phyloP scores from a whole-genome alignment of 129 eudicot species.

The Flaveria trinervia region DNA sequence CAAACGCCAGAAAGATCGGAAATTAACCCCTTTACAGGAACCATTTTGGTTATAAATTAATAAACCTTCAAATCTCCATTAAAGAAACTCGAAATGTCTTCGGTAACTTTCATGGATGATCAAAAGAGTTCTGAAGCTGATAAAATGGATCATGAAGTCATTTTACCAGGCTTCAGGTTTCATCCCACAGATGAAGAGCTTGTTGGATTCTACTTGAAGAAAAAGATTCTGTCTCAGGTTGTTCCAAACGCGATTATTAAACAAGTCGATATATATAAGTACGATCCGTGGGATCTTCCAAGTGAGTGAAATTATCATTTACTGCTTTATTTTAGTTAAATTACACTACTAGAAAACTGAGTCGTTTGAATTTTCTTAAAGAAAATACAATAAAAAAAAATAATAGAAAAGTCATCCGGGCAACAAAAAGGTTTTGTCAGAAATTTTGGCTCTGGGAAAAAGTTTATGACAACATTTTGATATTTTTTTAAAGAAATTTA shows the following conservation, averaged over 20 bases:
- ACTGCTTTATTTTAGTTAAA: background rate
- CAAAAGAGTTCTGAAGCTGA: constrained; percentile 41
- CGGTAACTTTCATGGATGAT: constrained; percentile 52
- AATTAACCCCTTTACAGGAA: constrained; percentile 53
- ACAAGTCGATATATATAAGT: constrained; percentile 86
- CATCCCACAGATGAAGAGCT: constrained; percentile 97
- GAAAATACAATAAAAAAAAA: no score
- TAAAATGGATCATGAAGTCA: constrained; percentile 66
- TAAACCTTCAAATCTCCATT: background rate
- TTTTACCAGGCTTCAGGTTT: constrained; percentile 89
- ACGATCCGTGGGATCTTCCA: constrained; percentile 97
- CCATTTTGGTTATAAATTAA: constrained; percentile 34
- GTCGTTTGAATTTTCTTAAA: no score
- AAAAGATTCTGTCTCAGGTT: constrained; percentile 60
- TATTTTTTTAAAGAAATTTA: no score
- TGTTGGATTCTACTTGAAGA: constrained; percentile 78
- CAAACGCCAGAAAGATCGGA: constrained; percentile 66
- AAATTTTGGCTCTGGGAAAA: no score
- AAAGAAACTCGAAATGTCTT: constrained; percentile 10
- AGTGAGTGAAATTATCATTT: constrained; percentile 43
- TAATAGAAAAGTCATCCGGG: no score
- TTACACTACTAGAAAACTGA: no score
- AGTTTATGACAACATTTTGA: no score
- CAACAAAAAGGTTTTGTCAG: no score
- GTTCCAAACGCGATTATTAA: constrained; percentile 77